A percentile compares a stretch with the other conserved stretches of the same genome.
These are phyloP conservation scores for Carex cristatella DNA, from an alignment of 176 grass and related monocot species.

Conservation along the genomic window DNA sequence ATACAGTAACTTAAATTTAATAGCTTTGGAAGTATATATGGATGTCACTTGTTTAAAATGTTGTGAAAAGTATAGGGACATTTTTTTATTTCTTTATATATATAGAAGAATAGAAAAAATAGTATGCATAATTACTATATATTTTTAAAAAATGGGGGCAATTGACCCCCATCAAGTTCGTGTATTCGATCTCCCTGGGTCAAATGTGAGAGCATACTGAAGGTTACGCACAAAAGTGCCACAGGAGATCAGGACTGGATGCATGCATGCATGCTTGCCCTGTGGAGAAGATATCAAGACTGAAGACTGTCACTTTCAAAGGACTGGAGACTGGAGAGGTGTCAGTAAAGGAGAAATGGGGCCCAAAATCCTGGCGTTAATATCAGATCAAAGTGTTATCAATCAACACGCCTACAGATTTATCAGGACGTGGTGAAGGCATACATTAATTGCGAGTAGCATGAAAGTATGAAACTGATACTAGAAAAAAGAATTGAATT, in stretches of 20 bases:
- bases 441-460: conserved; percentile 1
- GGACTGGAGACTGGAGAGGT: conserved; percentile 13
- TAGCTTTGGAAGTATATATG: background rate
- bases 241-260: background rate
- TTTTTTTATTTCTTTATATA: background rate
- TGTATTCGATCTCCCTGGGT: background rate
- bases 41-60: background rate
- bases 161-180: background rate
- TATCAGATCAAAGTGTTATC: conserved; percentile 23
- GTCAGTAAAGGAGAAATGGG: conserved; percentile 21
- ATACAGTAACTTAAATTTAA: background rate
- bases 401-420: conserved; percentile 1
- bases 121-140: background rate
- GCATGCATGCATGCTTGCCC: conserved; percentile 12
- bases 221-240: background rate
- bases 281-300: background rate
- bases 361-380: conserved; percentile 19
- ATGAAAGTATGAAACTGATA: background rate
- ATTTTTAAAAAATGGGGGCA: background rate
- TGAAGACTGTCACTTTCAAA: conserved; percentile 2
- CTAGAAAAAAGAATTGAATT: background rate
- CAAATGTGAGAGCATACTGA: background rate
- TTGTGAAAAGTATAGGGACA: background rate
- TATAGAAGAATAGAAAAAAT: background rate
- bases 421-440: background rate